phyloP scores from a whole-genome alignment of 148 eudicot species.

The Pharnaceum exiguum region DNA sequence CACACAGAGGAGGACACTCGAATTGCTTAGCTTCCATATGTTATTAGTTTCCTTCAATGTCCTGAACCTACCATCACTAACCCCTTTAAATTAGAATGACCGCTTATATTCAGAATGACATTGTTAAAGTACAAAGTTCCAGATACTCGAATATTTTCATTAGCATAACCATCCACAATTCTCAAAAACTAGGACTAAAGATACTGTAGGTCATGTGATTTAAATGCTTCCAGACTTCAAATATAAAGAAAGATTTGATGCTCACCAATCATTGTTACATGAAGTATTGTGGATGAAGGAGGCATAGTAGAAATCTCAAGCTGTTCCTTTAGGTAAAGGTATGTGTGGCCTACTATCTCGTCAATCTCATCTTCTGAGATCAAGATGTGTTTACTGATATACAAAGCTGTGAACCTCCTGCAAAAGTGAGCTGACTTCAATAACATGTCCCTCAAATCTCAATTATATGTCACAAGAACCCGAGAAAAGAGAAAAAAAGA shows the following conservation, averaged over 20 bases:
- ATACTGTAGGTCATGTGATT: no score
- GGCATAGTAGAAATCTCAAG: conserved; percentile 63
- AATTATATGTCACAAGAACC: neutral
- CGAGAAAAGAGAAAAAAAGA: neutral
- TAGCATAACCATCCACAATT: no score
- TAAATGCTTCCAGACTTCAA: neutral
- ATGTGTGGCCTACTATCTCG: conserved; percentile 69
- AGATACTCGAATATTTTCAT: neutral
- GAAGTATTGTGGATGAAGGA: conserved; percentile 61
- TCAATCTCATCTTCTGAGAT: conserved; percentile 36
- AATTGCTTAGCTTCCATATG: no score
- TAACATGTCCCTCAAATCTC: neutral
- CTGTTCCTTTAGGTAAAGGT: conserved; percentile 67
- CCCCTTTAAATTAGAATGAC: neutral
- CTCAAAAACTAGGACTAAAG: no score
- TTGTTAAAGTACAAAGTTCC: neutral
- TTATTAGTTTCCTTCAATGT: no score
- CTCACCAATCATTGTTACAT: conserved; percentile 68
- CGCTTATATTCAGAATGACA: neutral
- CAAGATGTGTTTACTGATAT: conserved; percentile 45
- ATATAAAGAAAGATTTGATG: neutral
- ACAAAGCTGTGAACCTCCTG: conserved; percentile 74
- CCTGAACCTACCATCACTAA: no score
- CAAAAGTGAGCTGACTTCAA: conserved; percentile 7
- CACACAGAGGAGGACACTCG: neutral